Evolutionary conservation across 257 asterid genomes (phyloP), one percentile per base, ranked within the genome.

Genomic region (Penstemon newberryi): DNA sequence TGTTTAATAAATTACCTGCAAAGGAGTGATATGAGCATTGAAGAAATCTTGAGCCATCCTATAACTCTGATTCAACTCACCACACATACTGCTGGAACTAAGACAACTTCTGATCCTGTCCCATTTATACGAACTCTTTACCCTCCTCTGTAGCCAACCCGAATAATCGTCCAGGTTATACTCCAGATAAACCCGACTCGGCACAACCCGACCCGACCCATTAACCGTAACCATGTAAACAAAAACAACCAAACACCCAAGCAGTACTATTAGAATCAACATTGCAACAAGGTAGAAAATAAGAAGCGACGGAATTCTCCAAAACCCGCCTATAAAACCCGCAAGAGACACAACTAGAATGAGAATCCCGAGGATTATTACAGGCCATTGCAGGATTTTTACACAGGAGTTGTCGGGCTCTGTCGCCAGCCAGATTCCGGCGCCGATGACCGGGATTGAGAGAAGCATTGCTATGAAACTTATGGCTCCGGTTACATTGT

Each of bases 41-140:
- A 92, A 92, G 82, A 92, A 92, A 87, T 92, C 96, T 79, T 87
- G 98, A 63, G 98, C 95, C 91, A 83, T 84, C 2, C 81, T 67
- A 42, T 87, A 92, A 40, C 84, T 92, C 83, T 92, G 96, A 47
- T 85, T 92, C 80, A 92, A 55, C 81, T 86, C 87, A 13, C 81
- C 82, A 52, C 98, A 92, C 83, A 75, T 81, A 12, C 71, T 80
- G 2, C 86, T 64, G n/a, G 95, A 83, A 73, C 96, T 87, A 33
- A 92, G 86, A 58, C 98, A 92, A 4, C 69, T 69, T 57, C 86
- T 73, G 15, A 92, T 87, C 80, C 91, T 66, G n/a, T 92, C 98
- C 98, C 98, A 92, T 75, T 89, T 89, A 62, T 69, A 82, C 2
- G 96, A 69, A 63, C 80, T 87, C 66, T 78, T 56, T 56, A 92